phyloP scores from a whole-genome alignment of 2,329 filamentous ascomycete species.

The Chalara sp. region DNA sequence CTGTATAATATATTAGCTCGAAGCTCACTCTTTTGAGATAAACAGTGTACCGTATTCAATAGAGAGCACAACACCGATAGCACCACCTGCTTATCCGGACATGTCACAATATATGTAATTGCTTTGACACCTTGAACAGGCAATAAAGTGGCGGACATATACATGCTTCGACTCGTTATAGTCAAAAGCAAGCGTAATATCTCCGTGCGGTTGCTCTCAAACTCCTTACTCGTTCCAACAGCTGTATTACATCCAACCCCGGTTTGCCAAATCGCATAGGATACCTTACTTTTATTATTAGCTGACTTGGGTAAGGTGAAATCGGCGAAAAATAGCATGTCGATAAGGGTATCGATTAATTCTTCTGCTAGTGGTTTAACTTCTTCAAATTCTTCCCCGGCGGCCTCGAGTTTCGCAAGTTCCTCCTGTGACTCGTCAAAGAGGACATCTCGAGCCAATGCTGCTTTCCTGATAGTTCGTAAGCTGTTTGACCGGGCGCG shows the following conservation, averaged over 20 bases:
- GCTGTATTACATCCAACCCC: slow-evolving; percentile 92
- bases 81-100: slow-evolving; percentile 84
- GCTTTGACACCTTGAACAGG: slow-evolving; percentile 78
- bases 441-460: slow-evolving; percentile 66
- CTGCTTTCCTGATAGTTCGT: slow-evolving; percentile 42
- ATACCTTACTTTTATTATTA: slow-evolving; percentile 70
- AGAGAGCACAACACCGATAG: slow-evolving; percentile 87
- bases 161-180: slow-evolving; percentile 86
- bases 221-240: slow-evolving; percentile 81
- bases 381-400: slow-evolving; percentile 65
- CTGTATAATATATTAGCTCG: slow-evolving; percentile 35
- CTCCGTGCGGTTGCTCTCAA: slow-evolving; percentile 89
- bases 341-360: slow-evolving; percentile 81
- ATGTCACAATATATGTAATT: slow-evolving; percentile 84
- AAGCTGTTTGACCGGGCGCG: slow-evolving; percentile 6
- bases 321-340: slow-evolving; percentile 85
- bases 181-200: slow-evolving; percentile 81
- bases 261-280: slow-evolving; percentile 95
- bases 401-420: slow-evolving; percentile 40
- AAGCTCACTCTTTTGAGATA: slow-evolving; percentile 1
- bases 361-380: slow-evolving; percentile 86
- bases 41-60: slow-evolving; percentile 70
- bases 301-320: slow-evolving; percentile 75
- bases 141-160: slow-evolving; percentile 72
- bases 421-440: slow-evolving; percentile 68